These are phyloP conservation scores for Neodidymelliopsis sp. DNA, from an alignment of 2,329 filamentous ascomycete species.

Conservation along the genomic window DNA sequence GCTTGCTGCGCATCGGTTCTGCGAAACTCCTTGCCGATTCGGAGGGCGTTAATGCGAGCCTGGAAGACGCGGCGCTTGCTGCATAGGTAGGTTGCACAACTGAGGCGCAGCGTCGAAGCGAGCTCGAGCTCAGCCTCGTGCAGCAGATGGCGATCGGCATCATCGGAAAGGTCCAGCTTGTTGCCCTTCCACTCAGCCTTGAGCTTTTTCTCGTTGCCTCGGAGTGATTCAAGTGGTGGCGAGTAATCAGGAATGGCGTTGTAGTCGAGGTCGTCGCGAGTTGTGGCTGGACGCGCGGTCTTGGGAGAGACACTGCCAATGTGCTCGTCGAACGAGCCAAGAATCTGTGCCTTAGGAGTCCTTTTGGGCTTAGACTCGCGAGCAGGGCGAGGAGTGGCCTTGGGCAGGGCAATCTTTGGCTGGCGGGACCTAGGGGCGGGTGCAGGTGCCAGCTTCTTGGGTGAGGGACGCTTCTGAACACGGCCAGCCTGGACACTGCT, in stretches of 20 bases:
- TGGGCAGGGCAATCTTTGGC: constrained; percentile 44
- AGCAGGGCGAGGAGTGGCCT: constrained; percentile 42
- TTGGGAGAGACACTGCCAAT: constrained; percentile 44
- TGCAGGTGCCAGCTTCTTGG: constrained; percentile 49
- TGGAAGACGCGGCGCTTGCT: constrained; percentile 93
- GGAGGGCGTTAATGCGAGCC: constrained; percentile 71
- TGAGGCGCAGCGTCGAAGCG: constrained; percentile 80
- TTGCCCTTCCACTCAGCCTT: constrained; percentile 90
- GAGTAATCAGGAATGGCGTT: constrained; percentile 74
- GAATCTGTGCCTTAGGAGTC: constrained; percentile 40
- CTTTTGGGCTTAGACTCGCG: constrained; percentile 47
- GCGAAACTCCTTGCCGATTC: constrained; percentile 81
- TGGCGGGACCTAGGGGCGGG: constrained; percentile 42
- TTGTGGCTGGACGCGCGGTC: constrained; percentile 59
- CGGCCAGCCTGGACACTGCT: constrained; percentile 49
- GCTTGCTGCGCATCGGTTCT: constrained; percentile 96
- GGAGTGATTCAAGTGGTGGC: constrained; percentile 70
- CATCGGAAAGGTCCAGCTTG: constrained; percentile 73
- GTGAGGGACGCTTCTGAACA: constrained; percentile 46
- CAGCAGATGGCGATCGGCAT: constrained; percentile 70
- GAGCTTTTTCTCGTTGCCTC: constrained; percentile 70
- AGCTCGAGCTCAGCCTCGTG: constrained; percentile 80
- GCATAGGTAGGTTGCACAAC: constrained; percentile 86
- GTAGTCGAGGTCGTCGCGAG: constrained; percentile 85
- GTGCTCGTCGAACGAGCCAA: constrained; percentile 48